Base-by-base conservation (phyloP, 2,329 filamentous ascomycete genomes). In the Neophaeococcomyces aloes region DNA sequence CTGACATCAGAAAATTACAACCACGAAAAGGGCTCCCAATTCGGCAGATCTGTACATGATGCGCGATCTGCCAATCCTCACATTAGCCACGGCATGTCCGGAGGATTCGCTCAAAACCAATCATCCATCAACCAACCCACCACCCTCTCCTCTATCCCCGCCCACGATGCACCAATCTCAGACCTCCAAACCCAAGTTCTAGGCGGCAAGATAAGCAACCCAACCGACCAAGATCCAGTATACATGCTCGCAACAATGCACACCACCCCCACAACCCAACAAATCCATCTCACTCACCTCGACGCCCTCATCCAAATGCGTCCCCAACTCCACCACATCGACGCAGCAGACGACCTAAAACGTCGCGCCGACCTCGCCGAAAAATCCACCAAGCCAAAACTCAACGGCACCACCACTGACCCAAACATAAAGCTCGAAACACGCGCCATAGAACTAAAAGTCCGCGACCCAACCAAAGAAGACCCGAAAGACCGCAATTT, bases 241-340 rank as follows among this genome's bases (percentile, higher is more conserved):
- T 94, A 94, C 66, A 93, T 95, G 79, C 74, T 95, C 38, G 91
- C 86, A 21, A 82, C 87, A n/a, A 70, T 95, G 7, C 86, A 95
- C 65, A n/a, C n/a, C n/a, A n/a, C n/a, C n/a, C n/a, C n/a, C n/a
- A n/a, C 38, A 29, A 13, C 3, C 6, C 29, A 19, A 2, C 4
- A 41, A 18, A 4, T 23, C 29, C 4, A 21, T 41, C 77, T 96
- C 30, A 93, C 86, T 1, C 84, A 83, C 18, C 76, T 93, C 35
- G 79, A 81, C 31, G 82, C 85, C 2, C 77, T 94, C 34, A 83
- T 94, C 32, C 86, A 94, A 59, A 78, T 98, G 58, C 83, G 88
- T 3, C 87, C 91, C 0, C 86, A 95, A 58, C 83, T 94, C 48
- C 86, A 94, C 64, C 87, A 96, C 65, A 73, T 96, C 53, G 91